Evolutionary conservation across 2,329 filamentous ascomycete genomes (phyloP), one percentile per base, ranked within the genome.

Genomic region (Aphanocladium album): DNA sequence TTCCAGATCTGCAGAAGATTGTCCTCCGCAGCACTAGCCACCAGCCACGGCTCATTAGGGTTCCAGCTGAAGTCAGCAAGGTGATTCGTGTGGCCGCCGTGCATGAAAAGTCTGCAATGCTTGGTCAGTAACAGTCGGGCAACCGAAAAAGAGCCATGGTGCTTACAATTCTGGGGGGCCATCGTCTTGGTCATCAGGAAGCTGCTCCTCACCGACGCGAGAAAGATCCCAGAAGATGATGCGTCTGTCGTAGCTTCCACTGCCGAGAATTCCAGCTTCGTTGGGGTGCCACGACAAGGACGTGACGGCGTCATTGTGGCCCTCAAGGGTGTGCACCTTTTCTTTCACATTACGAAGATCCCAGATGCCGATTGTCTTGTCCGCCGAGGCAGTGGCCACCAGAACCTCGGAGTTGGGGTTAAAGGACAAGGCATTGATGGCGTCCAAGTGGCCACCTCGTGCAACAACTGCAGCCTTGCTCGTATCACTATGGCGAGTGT

Each of bases 41-140:
- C 90, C 60, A 97, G 85, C 96, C 96, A 99, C 5, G 93, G 93
- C 69, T 97, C 92, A 72, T 96, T 96, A 67, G 87, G 86, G 75
- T 99, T 99, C 93, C 93, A 99, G 76, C 89, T 93, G 71, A 99
- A 99, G 75, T 99, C 96, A 39, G 91, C 92, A 63, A 99, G 86
- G 66, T 96, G 89, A 76, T 97, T 97, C 12, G 95, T 99, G 78
- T 99, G 96, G 35, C 95, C 95, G 63, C 95, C 95, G 70, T 99
- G 95, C 93, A 99, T 98, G 77, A 99, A 99, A 1, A 99, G 79
- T 51, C 90, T 92, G 62, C 6, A 45, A 57, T 37, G 6, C 19
- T 5, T 43, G 62, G 51, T 65, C 16, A 49, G 47, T 17, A 17
- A 9, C 35, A 21, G 6, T 35, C 33, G 6, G 6, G 53, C 27